phyloP scores from a whole-genome alignment of 495 filamentous ascomycete species.

The Annulohypoxylon bovei region DNA sequence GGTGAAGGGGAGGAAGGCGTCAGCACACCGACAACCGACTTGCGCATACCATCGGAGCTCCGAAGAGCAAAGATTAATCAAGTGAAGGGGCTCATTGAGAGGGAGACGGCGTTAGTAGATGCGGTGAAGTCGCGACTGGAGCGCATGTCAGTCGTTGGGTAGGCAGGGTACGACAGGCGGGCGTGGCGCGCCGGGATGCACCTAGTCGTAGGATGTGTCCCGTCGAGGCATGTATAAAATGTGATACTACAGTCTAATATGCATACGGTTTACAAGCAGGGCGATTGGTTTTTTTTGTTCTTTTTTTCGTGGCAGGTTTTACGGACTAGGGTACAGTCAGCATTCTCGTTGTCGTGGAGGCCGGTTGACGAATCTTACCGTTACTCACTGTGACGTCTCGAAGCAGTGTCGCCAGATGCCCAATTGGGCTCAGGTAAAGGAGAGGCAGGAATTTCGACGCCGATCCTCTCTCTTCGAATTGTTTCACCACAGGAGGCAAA shows the following conservation, averaged over 20 bases:
- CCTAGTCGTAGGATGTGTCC: constrained; percentile 16
- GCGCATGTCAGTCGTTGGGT: constrained; percentile 50
- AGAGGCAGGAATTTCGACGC: constrained; percentile 19
- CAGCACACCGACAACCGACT: constrained; percentile 43
- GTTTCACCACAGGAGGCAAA: constrained; percentile 32
- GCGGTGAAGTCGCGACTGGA: constrained; percentile 63
- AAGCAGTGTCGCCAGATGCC: constrained; percentile 36
- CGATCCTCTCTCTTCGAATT: constrained; percentile 25
- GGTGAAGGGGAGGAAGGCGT: constrained; percentile 44
- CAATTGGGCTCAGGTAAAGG: constrained; percentile 32
- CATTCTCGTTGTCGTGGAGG: constrained; percentile 39
- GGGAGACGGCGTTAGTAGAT: constrained; percentile 69
- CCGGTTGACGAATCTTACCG: constrained; percentile 37
- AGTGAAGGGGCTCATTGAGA: constrained; percentile 74
- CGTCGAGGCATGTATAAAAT: constrained; percentile 37
- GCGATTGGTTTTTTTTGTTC: constrained; percentile 27
- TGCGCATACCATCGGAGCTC: constrained; percentile 71
- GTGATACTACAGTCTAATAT: constrained; percentile 39
- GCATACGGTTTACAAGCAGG: constrained; percentile 34
- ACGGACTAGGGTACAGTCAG: constrained; percentile 38
- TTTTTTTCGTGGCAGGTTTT: constrained; percentile 32
- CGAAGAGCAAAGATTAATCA: constrained; percentile 73
- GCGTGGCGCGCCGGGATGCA: constrained; percentile 30
- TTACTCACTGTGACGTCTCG: constrained; percentile 40
- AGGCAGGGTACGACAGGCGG: constrained; percentile 21